A percentile compares a stretch with the other conserved stretches of the same genome.
phyloP scores from a whole-genome alignment of 2,329 filamentous ascomycete species.

The Helicocarpus griseus region DNA sequence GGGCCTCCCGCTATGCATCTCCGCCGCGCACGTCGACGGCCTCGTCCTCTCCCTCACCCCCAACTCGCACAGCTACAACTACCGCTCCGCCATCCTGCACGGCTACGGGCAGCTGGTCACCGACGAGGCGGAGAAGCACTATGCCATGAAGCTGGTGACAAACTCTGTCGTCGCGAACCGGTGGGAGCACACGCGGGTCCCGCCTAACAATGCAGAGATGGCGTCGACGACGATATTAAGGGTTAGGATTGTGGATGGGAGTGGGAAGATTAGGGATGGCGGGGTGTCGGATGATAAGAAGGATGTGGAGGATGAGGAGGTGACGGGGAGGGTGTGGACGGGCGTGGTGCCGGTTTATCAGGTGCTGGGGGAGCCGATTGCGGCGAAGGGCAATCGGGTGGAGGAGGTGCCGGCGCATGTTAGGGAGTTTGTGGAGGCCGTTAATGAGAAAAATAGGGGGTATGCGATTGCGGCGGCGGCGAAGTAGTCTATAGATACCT shows the following conservation, averaged over 20 bases:
- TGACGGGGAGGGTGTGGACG: conserved; percentile 46
- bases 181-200: conserved; percentile 59
- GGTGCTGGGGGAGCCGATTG: conserved; percentile 53
- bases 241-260: conserved; percentile 59
- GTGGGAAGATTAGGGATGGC: conserved; percentile 63
- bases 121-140: conserved; percentile 60
- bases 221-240: conserved; percentile 63
- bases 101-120: conserved; percentile 62
- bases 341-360: conserved; percentile 57
- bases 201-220: conserved; percentile 65
- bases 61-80: conserved; percentile 77
- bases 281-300: conserved; percentile 52
- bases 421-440: conserved; percentile 40
- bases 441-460: conserved; percentile 35
- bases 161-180: conserved; percentile 60
- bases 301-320: conserved; percentile 39
- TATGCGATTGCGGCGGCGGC: too few relatives aligned
- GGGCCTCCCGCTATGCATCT: conserved; percentile 61
- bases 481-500: too few relatives aligned
- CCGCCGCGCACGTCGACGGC: conserved; percentile 67
- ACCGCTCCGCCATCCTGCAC: conserved; percentile 69
- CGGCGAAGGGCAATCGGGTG: conserved; percentile 50
- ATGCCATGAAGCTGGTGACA: conserved; percentile 70
- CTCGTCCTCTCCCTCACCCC: conserved; percentile 70
- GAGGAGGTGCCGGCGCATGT: conserved; percentile 54